Base-by-base conservation (phyloP, 192 early-diverging fungal species). In the Gryganskiella cystojenkinii region DNA sequence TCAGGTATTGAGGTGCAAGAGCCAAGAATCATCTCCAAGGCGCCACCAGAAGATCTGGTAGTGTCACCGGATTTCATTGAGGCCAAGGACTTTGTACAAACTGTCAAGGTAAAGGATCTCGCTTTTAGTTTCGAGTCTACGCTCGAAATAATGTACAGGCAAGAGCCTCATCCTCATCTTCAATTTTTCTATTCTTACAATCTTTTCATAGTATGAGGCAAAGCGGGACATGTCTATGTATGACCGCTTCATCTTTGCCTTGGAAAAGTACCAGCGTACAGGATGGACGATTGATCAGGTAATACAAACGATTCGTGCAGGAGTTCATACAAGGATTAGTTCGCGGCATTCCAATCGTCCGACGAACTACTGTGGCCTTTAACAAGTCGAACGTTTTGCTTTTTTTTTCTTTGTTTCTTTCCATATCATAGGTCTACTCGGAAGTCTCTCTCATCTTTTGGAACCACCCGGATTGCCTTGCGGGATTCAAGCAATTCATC, bases 281-380 rank as follows among this genome's bases (percentile, higher is more conserved):
- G 74, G 74, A 51, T 78, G 74, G 74, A 78, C 74, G 19, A 63
- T 78, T 59, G 74, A 78, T 31, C 74, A 78, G 74, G 74, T 78
- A 69, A 19, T 2, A 24, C 22, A 11, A 25, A 27, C 13, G 11
- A 3, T 40, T 20, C 30, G 17, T 7, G 42, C n/a, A 45, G 24
- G 4, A 7, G 4, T 27, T 28, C 42, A 6, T 10, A 20, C 9
- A 27, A 14, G 14, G 5, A 6, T 2, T 22, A 11, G n/a, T 10
- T 14, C 11, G n/a, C n/a, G n/a, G n/a, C n/a, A n/a, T n/a, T n/a
- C n/a, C n/a, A n/a, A n/a, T n/a, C n/a, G n/a, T n/a, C n/a, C n/a
- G n/a, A n/a, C n/a, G n/a, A 5, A 19, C 30, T 20, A 15, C 0
- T 31, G n/a, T 31, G 11, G 0, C 31, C 19, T 25, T 35, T 45